Evolutionary conservation across 2,329 filamentous ascomycete genomes (phyloP).

Genomic region (Botrytis porri): DNA sequence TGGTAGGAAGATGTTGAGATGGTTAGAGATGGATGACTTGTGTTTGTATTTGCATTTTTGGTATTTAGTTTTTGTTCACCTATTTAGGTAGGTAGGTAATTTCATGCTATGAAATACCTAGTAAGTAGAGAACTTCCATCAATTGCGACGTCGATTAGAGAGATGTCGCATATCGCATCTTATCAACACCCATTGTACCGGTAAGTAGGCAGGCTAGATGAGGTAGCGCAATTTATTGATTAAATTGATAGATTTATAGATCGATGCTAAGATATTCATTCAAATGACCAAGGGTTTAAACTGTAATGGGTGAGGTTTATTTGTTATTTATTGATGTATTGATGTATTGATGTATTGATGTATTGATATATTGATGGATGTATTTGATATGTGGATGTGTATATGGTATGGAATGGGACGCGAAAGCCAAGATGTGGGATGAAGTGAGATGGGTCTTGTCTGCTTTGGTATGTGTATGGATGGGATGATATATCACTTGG

Average conservation of each 20-base stretch:
- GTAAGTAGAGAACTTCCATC: neutral
- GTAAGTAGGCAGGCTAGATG: too few relatives aligned
- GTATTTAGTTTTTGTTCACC: neutral
- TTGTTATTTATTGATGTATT: neutral
- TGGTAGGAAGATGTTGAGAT: neutral
- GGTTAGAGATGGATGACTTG: neutral
- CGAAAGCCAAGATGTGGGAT: too few relatives aligned
- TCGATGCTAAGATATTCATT: accelerated
- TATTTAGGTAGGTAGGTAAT: neutral
- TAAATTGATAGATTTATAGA: neutral
- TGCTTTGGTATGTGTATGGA: too few relatives aligned
- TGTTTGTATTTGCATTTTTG: neutral
- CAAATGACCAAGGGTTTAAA: neutral
- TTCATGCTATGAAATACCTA: neutral
- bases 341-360: neutral
- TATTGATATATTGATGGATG: too few relatives aligned
- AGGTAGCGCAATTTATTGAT: too few relatives aligned
- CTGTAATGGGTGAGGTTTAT: neutral
- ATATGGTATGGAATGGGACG: too few relatives aligned
- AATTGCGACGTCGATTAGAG: too few relatives aligned
- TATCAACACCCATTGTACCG: too few relatives aligned
- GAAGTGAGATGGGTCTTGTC: too few relatives aligned
- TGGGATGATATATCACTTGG: too few relatives aligned
- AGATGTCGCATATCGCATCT: too few relatives aligned
- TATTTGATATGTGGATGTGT: too few relatives aligned